Percentiles rank a stretch among this genome's conserved stretches.
Conservation (phyloP, 139 green algal species). For the Micractinium sp. region DNA sequence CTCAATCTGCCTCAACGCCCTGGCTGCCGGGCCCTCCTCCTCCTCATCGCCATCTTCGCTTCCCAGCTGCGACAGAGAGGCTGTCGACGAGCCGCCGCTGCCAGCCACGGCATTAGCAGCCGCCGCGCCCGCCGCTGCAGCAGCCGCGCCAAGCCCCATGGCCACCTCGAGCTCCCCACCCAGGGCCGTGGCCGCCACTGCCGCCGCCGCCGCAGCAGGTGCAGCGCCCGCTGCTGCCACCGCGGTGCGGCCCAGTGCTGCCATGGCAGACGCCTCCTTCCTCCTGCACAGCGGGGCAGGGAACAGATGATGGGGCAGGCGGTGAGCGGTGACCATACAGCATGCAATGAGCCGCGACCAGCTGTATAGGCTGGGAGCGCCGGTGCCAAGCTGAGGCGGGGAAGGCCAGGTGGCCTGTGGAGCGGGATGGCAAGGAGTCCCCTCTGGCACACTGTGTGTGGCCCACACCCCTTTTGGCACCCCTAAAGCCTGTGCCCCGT, state of each 20-base stretch:
- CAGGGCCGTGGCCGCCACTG: not conserved
- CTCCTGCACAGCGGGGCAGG: no score
- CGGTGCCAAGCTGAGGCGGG: no score
- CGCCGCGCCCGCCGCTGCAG: not conserved
- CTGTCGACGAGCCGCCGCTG: not conserved
- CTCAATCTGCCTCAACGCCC: conserved; percentile 46
- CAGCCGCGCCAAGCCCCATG: not conserved
- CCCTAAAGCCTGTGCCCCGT: no score
- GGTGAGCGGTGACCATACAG: no score
- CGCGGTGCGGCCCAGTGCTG: not conserved
- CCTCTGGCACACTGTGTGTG: no score
- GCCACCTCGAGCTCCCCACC: conserved; percentile 1
- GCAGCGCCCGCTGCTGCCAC: not conserved
- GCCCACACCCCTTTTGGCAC: no score
- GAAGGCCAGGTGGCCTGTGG: no score
- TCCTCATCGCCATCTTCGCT: conserved; percentile 16
- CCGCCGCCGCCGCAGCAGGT: not conserved
- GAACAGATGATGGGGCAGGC: no score
- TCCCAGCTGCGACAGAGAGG: not conserved
- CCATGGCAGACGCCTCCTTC: conserved; percentile 31
- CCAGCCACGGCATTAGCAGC: not conserved
- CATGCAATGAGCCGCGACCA: no score
- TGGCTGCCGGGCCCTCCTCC: conserved; percentile 49
- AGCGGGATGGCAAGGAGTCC: no score
- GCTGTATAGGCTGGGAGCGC: no score